Conservation (phyloP, 2,329 filamentous ascomycete genomes). For the Orbilia blumenaviensis region DNA sequence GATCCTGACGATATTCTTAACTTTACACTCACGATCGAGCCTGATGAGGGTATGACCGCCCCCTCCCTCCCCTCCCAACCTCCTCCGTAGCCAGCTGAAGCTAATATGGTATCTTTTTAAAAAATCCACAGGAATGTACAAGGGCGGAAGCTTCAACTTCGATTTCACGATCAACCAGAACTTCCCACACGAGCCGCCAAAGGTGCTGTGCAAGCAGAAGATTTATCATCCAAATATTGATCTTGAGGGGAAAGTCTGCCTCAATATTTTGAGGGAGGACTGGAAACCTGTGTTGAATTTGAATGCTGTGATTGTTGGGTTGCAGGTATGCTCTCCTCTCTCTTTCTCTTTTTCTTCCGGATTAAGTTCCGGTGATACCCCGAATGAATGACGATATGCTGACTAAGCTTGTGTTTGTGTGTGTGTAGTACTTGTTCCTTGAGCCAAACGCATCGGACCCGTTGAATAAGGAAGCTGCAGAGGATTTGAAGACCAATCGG, state of each 20-base stretch:
- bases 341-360: neutral
- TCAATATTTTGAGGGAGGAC: conserved; percentile 96
- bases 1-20: conserved; percentile 86
- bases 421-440: conserved; percentile 84
- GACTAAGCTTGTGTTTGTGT: conserved; percentile 31
- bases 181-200: conserved; percentile 96
- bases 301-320: conserved; percentile 92
- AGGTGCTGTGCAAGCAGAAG: conserved; percentile 96
- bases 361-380: neutral
- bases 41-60: conserved; percentile 75
- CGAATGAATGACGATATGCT: neutral
- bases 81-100: too few relatives aligned
- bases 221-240: conserved; percentile 99
- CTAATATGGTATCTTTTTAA: too few relatives aligned
- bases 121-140: conserved; percentile 80
- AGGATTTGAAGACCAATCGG: conserved; percentile 84
- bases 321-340: conserved; percentile 71
- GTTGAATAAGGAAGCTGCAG: conserved; percentile 97
- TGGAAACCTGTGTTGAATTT: conserved; percentile 99
- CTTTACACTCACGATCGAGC: conserved; percentile 81
- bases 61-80: neutral
- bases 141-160: conserved; percentile 85
- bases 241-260: conserved; percentile 93
- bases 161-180: conserved; percentile 91
- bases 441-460: conserved; percentile 97